Evolutionary conservation across 192 early-diverging fungal species (phyloP).

Genomic region (Coemansia sp.): DNA sequence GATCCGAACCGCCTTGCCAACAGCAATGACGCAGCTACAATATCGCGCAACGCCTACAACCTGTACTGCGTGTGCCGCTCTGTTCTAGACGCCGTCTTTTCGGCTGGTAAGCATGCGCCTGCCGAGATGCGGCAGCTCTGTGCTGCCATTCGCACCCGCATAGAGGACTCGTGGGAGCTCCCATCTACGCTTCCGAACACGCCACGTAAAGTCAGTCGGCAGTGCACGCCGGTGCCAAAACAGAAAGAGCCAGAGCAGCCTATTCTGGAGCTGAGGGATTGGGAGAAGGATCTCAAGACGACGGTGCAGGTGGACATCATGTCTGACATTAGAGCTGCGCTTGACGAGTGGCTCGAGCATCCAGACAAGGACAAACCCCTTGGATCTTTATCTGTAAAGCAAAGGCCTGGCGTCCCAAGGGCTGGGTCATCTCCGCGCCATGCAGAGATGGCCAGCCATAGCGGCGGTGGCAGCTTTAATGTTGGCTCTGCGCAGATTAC

Average conservation of each 20-base stretch:
- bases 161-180: conserved; percentile 41
- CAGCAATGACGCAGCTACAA: conserved; percentile 19
- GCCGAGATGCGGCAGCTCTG: conserved; percentile 50
- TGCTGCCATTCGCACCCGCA: conserved; percentile 40
- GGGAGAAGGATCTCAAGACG: conserved; percentile 46
- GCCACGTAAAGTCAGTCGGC: conserved; percentile 6
- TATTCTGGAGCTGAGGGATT: conserved; percentile 46
- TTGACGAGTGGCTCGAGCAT: conserved; percentile 48
- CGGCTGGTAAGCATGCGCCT: conserved; percentile 46
- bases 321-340: conserved; percentile 40
- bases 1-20: conserved; percentile 43
- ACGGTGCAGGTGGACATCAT: conserved; percentile 45
- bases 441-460: background rate
- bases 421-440: background rate
- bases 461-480: background rate
- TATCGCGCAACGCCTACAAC: conserved; percentile 46
- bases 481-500: background rate
- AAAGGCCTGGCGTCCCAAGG: background rate
- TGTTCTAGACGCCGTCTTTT: conserved; percentile 53
- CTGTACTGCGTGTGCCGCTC: conserved; percentile 53
- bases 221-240: conserved; percentile 5
- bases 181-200: conserved; percentile 13
- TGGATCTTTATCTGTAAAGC: background rate
- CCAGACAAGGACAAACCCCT: conserved; percentile 15
- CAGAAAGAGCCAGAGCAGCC: conserved; percentile 25